Percentiles rank a stretch among this genome's conserved stretches.
Conservation (phyloP, 1,139 yeast genomes). For the Nakaseomyces kungkrabaensis region DNA sequence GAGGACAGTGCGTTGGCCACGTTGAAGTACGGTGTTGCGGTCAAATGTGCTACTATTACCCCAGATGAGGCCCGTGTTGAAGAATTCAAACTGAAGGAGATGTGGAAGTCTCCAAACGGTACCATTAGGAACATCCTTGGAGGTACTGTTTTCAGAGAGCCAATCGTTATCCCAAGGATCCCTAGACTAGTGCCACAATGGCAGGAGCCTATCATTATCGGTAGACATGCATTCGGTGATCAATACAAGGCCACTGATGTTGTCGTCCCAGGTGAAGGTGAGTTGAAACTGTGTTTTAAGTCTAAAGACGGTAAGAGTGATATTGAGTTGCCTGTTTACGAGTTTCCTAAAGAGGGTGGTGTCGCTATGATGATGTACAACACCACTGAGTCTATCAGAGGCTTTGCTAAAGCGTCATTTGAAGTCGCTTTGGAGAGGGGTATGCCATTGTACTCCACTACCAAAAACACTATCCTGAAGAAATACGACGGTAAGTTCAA, state of each 20-base stretch:
- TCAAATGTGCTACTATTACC: slow-evolving; percentile 93
- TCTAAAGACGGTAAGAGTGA: slow-evolving; percentile 59
- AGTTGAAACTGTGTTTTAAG: slow-evolving; percentile 62
- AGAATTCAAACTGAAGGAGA: slow-evolving; percentile 79
- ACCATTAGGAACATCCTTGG: slow-evolving; percentile 88
- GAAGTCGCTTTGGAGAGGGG: slow-evolving; percentile 70
- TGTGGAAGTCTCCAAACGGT: slow-evolving; percentile 97
- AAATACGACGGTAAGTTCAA: slow-evolving; percentile 88
- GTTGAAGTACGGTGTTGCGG: slow-evolving; percentile 77
- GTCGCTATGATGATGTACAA: slow-evolving; percentile 91
- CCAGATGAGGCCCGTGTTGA: slow-evolving; percentile 91
- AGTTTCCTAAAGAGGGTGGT: slow-evolving; percentile 59
- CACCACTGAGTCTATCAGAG: slow-evolving; percentile 79
- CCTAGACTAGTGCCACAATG: slow-evolving; percentile 86
- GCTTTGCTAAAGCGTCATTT: slow-evolving; percentile 87
- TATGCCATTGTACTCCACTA: slow-evolving; percentile 70
- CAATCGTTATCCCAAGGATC: slow-evolving; percentile 77
- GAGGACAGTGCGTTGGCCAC: slow-evolving; percentile 84
- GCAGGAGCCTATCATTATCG: slow-evolving; percentile 90
- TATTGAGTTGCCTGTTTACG: slow-evolving; percentile 52
- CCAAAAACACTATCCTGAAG: slow-evolving; percentile 89
- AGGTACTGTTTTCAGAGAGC: slow-evolving; percentile 93
- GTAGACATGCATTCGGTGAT: slow-evolving; percentile 94
- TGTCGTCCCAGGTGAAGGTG: slow-evolving; percentile 69
- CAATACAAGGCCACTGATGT: slow-evolving; percentile 89